Evolutionary conservation across 768 basidiomycete genomes (phyloP), one percentile per base, ranked within the genome.

Genomic region (Trametes sanguinea): DNA sequence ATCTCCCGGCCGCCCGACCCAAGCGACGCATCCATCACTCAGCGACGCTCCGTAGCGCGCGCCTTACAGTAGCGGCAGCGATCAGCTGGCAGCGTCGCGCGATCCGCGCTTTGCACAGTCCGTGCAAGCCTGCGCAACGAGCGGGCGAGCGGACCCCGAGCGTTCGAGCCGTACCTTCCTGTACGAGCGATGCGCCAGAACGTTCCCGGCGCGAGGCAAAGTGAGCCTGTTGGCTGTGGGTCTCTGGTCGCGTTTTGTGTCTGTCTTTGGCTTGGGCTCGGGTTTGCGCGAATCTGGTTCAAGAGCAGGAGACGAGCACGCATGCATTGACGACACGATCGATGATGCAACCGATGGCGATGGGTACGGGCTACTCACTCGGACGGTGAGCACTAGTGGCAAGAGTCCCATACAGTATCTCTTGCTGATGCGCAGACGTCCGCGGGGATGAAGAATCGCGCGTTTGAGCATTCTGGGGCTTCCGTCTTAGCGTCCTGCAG

Each of bases 121-220:
- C 2, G 35, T 37, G 11, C 6, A 1, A 2, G 6, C 11, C 54
- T 55, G 54, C 32, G 16, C 35, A 13, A 32, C 13, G 30, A n/a
- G 16, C 33, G 13, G 51, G 33, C 33, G 33, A 39, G n/a, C 33
- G 37, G 33, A 16, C 35, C 51, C 9, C 33, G 6, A 33, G 51
- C 51, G 51, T 53, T 53, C 51, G 51, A 42, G 37, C 51, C 37
- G 51, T n/a, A 39, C 51, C 51, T 53, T 39, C 51, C 51, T 6
- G n/a, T 53, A 10, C 22, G 39, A 27, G 37, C 6, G 6, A 35
- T 8, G 51, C 39, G 51, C 51, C 37, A 53, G 51, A 53, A 53
- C 17, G 51, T 53, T 53, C 51, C 33, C 37, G 29, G 10, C 11
- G 30, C 14, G 48, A 50, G 29, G 4, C 3, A 14, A 13, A 10